These are phyloP conservation scores for Wickerhamomyces hampshirensis DNA, from an alignment of 805 yeast species.

Conservation along the genomic window DNA sequence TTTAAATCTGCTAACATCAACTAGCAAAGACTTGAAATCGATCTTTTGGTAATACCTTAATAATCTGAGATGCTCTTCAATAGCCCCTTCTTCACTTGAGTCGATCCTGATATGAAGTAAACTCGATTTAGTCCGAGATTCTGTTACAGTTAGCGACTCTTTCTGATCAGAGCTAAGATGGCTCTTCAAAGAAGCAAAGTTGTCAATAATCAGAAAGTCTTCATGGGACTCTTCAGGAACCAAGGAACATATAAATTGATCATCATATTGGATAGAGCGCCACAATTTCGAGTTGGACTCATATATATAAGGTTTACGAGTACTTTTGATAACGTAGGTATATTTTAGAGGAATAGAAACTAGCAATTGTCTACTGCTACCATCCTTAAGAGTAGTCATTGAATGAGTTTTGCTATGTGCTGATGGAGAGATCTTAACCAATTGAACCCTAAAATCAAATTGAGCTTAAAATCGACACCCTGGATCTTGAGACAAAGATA, in stretches of 20 bases:
- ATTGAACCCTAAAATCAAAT: no score
- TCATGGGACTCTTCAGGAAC: conserved; percentile 1
- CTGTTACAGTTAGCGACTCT: conserved; percentile 5
- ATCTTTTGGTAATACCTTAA: conserved; percentile 31
- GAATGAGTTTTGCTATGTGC: background rate
- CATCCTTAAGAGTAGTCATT: background rate
- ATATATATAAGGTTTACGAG: conserved; percentile 9
- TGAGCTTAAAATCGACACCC: background rate
- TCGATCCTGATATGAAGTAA: conserved; percentile 8
- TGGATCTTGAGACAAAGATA: background rate
- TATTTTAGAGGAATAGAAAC: conserved; percentile 19
- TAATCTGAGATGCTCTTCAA: conserved; percentile 28
- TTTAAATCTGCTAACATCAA: conserved; percentile 13
- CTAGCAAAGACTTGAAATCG: conserved; percentile 18
- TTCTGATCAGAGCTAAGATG: background rate
- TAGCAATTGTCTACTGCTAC: background rate
- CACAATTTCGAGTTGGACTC: conserved; percentile 22
- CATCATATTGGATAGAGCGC: conserved; percentile 10
- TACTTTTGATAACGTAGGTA: conserved; percentile 14
- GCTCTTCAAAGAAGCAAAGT: conserved; percentile 7
- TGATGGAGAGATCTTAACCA: no score
- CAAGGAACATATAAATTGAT: conserved; percentile 7
- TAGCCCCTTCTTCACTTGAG: conserved; percentile 26
- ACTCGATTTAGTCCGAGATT: conserved; percentile 11
- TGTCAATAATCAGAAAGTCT: conserved; percentile 19